Percentiles rank a stretch among this genome's conserved stretches.
phyloP scores from a whole-genome alignment of 768 basidiomycete genomes.

The Hericium alpestre region DNA sequence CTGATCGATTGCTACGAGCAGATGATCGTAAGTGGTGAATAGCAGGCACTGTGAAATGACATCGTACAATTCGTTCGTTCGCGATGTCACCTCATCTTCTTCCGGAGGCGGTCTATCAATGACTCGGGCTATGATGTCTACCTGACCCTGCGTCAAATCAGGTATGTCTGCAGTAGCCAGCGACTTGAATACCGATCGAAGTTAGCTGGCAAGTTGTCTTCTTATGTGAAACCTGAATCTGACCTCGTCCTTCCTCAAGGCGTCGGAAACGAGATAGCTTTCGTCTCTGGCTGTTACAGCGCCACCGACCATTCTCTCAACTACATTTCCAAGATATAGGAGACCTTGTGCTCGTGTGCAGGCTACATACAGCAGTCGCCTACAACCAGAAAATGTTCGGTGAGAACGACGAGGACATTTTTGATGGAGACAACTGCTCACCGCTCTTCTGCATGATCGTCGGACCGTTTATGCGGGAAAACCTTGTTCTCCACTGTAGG shows the following conservation, averaged over 20 bases:
- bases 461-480: slow-evolving; percentile 65
- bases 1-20: background rate
- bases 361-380: slow-evolving; percentile 79
- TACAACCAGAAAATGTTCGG: slow-evolving; percentile 16
- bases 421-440: slow-evolving; percentile 18
- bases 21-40: background rate
- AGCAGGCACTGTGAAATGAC: background rate
- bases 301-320: slow-evolving; percentile 44
- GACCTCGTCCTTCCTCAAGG: slow-evolving; percentile 34
- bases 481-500: slow-evolving; percentile 55
- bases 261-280: slow-evolving; percentile 46
- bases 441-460: slow-evolving; percentile 79
- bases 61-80: slow-evolving; percentile 42
- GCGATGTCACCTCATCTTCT: slow-evolving; percentile 30
- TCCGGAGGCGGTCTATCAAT: slow-evolving; percentile 35
- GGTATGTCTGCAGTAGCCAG: slow-evolving; percentile 38
- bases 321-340: slow-evolving; percentile 45
- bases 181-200: background rate
- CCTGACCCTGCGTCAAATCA: slow-evolving; percentile 31
- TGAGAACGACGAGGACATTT: background rate
- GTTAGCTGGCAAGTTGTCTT: slow-evolving; percentile 11
- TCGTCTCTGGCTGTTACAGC: slow-evolving; percentile 38
- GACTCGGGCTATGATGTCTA: slow-evolving; percentile 43
- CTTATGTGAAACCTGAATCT: slow-evolving; percentile 5
- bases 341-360: slow-evolving; percentile 77